Base-by-base conservation (phyloP, 345 rosid genomes). In the Citrus trifoliata region DNA sequence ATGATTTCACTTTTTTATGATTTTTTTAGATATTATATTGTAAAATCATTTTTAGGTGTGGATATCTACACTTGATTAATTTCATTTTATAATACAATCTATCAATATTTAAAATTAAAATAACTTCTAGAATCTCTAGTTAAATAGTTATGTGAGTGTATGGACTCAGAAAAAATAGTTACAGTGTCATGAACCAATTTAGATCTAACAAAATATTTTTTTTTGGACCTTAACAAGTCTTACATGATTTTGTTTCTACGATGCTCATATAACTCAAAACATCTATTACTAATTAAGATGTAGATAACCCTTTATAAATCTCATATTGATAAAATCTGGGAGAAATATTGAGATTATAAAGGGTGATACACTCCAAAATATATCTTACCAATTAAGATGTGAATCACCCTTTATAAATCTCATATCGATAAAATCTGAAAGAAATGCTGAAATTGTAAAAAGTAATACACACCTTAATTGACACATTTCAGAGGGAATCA, bases 191-290 rank as follows among this genome's bases (percentile, higher is more conserved):
- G 42, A 38, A 2, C 0, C 3, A 8, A 38, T 0, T 0, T 2
- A 38, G 2, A 38, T 7, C 2, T 2, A 0, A 8, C 1, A 38
- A 38, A 10, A 7, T 38, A 8, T 38, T 38, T 38, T 38, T 38
- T 8, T 1, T 7, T 38, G 10, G 8, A 7, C 0, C 2, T 38
- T 38, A 38, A 38, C 0, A 38, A 38, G 10, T 1, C 10, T 7
- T 7, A 2, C 0, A 38, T 2, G 7, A 7, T 38, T 38, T 8
- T 0, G 7, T 38, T 38, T 38, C 0, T 38, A 1, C 0, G 0
- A 8, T 0, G 0, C 0, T 8, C 7, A 1, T 8, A 38, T 1
- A 1, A 1, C 0, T 0, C 0, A 38, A 8, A 7, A 38, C 0
- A 2, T 0, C 1, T 38, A 2, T 9, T 38, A 0, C 0, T 0